Evolutionary conservation across 2,329 filamentous ascomycete genomes (phyloP).

Genomic region (Trichoderma sp.): DNA sequence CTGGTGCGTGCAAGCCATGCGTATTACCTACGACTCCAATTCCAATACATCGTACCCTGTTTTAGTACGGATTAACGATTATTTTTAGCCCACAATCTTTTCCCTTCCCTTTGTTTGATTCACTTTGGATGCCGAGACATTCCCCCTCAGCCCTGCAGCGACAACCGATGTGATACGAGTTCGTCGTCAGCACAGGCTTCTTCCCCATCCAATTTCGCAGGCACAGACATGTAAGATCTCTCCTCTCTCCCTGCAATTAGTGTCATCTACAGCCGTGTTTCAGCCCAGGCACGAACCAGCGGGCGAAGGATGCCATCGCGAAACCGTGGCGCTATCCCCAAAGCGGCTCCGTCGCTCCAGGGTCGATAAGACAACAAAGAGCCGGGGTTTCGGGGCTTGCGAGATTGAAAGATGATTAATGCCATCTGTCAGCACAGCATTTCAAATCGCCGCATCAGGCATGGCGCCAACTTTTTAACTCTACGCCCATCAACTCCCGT

Average conservation of each 20-base stretch:
- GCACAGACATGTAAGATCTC: not conserved
- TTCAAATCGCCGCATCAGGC: conserved; percentile 11
- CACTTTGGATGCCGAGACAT: not conserved
- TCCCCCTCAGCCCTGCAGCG: not conserved
- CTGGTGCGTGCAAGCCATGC: not conserved
- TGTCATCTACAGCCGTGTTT: not conserved
- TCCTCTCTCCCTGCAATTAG: not conserved
- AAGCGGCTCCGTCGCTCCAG: not conserved
- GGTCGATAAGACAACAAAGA: not conserved
- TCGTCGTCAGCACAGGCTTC: not conserved
- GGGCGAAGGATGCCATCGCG: conserved; percentile 3
- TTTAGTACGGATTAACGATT: not conserved
- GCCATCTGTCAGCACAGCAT: not conserved
- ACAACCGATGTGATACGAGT: not conserved
- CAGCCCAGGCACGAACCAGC: not conserved
- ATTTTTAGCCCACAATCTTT: not conserved
- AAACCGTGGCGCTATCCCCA: not conserved
- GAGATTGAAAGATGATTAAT: not conserved
- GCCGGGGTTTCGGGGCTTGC: conserved; percentile 10
- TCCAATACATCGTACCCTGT: not conserved
- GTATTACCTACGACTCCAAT: no score
- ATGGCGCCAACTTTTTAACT: not conserved
- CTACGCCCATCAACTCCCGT: not conserved
- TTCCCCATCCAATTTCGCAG: not conserved
- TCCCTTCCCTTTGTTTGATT: not conserved